Evolutionary conservation across 2,329 filamentous ascomycete genomes (phyloP).

Genomic region (Triangularia verruculosa): DNA sequence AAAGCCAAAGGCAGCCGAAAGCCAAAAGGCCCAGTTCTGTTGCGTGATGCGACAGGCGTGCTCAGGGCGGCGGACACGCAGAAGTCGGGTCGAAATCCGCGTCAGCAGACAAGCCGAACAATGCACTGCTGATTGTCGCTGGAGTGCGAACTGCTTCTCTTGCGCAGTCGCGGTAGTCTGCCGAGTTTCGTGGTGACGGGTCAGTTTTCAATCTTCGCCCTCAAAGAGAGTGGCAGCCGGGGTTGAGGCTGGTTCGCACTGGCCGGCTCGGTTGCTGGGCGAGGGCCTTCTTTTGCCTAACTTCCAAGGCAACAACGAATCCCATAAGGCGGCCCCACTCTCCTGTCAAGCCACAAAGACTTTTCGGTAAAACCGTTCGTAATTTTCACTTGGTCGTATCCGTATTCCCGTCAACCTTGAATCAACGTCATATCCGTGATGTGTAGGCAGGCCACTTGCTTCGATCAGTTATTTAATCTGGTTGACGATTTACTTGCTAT

Average conservation of each 20-base stretch:
- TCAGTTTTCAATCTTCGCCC: background rate
- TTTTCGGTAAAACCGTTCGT: background rate
- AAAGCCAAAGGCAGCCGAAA: background rate
- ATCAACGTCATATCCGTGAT: no score
- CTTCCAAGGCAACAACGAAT: background rate
- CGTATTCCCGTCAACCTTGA: background rate
- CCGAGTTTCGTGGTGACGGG: constrained; percentile 9
- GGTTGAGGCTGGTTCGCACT: background rate
- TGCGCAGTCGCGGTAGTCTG: constrained; percentile 1
- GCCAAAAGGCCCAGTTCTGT: background rate
- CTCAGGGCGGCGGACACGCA: background rate
- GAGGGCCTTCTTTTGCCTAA: background rate
- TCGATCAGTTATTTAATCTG: no score
- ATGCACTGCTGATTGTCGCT: background rate
- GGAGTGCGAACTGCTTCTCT: background rate
- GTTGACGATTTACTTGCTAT: no score
- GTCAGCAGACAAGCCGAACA: constrained; percentile 1
- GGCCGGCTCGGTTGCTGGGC: no score
- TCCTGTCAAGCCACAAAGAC: background rate
- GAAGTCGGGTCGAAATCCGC: background rate
- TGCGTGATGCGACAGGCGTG: constrained; percentile 14
- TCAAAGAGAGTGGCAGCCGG: constrained; percentile 11
- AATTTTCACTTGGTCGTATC: background rate
- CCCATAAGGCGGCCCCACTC: background rate
- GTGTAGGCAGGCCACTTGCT: no score